Conservation (phyloP, 2,329 filamentous ascomycete genomes). For the Neofusicoccum parvum region DNA sequence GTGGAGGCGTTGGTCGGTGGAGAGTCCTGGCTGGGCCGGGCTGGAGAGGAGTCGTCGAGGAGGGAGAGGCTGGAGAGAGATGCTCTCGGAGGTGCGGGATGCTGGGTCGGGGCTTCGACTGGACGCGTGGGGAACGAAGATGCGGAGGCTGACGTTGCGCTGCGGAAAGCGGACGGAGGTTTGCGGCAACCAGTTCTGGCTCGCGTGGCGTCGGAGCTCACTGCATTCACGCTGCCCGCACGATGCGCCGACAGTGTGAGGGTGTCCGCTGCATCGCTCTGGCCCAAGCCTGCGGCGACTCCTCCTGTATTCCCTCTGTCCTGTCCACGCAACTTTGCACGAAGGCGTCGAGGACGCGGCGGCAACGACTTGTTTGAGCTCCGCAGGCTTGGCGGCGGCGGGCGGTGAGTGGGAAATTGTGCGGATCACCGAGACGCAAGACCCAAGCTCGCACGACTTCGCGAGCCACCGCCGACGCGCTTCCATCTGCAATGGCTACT, state of each 20-base stretch:
- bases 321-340: too few species aligned
- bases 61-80: too few species aligned
- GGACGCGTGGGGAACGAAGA: conserved; percentile 22
- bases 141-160: conserved; percentile 16
- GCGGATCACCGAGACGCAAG: conserved; percentile 4
- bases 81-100: background rate
- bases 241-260: too few species aligned
- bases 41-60: background rate
- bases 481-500: conserved; percentile 42
- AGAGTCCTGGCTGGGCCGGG: background rate
- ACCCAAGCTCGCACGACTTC: conserved; percentile 7
- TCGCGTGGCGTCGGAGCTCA: too few species aligned
- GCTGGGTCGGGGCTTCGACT: conserved; percentile 13
- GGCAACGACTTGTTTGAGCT: too few species aligned
- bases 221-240: too few species aligned
- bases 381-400: conserved; percentile 66
- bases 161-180: conserved; percentile 60
- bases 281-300: too few species aligned
- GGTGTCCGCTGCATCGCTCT: too few species aligned
- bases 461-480: background rate
- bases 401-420: conserved; percentile 83
- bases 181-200: conserved; percentile 68
- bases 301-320: too few species aligned
- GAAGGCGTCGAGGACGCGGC: too few species aligned
- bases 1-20: conserved; percentile 12